These are phyloP conservation scores for Perkinsus olseni DNA, from an alignment of 169 alveolate genomes.

Conservation along the genomic window DNA sequence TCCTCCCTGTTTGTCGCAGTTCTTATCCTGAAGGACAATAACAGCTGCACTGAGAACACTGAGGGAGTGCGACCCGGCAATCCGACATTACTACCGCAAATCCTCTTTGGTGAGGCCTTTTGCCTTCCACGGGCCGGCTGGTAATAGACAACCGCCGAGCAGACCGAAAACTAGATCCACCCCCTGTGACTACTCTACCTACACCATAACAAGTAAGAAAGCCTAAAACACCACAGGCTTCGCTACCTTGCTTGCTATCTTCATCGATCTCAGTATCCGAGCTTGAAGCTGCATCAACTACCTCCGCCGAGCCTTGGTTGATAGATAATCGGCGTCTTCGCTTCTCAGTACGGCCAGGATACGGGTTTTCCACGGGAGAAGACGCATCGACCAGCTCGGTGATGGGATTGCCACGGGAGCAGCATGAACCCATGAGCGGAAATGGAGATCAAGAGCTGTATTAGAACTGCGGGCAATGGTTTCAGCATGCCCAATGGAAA, in stretches of 20 bases:
- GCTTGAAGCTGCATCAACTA: background rate
- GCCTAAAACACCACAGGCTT: background rate
- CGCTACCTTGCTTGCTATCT: background rate
- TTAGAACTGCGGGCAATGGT: too few relatives aligned
- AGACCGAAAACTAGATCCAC: background rate
- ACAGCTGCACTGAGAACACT: too few relatives aligned
- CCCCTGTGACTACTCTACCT: background rate
- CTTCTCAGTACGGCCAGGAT: background rate
- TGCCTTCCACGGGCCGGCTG: background rate
- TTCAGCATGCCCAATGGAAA: too few relatives aligned
- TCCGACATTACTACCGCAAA: background rate
- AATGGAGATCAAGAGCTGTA: too few relatives aligned
- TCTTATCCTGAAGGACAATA: background rate
- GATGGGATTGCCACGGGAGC: background rate
- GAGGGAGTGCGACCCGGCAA: background rate
- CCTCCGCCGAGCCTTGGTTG: background rate
- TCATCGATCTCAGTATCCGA: background rate
- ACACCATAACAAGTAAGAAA: background rate
- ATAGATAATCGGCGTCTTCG: background rate
- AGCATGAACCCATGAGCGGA: background rate
- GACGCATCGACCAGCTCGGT: background rate
- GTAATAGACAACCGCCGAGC: background rate
- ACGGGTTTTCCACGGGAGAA: background rate
- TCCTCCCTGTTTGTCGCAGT: constrained; percentile 1
- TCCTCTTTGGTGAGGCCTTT: background rate